Evolutionary conservation across 208 protist species (phyloP).

Genomic region (Leishmania guyanensis): DNA sequence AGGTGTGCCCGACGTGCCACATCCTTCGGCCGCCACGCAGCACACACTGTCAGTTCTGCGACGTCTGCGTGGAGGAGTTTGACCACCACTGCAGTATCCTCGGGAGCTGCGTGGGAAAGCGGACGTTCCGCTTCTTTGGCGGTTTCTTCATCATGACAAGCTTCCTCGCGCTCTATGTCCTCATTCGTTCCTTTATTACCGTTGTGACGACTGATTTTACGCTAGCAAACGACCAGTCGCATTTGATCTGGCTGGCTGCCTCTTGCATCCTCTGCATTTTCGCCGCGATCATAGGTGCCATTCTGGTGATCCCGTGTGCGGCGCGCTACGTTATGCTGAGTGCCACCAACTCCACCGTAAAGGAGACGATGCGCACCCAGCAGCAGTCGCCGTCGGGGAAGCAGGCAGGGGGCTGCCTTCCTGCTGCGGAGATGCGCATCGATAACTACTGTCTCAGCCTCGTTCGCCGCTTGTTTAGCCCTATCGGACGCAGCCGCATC

Average conservation of each 20-base stretch:
- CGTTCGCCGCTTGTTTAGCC: conserved; percentile 46
- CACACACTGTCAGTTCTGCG: conserved; percentile 80
- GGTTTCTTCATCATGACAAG: conserved; percentile 68
- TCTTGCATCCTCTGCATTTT: conserved; percentile 30
- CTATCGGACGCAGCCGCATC: conserved; percentile 50
- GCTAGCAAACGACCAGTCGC: conserved; percentile 6
- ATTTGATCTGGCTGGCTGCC: conserved; percentile 31
- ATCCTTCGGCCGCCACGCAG: conserved; percentile 78
- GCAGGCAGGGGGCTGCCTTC: conserved; percentile 5
- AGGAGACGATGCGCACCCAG: conserved; percentile 35
- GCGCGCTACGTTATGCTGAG: conserved; percentile 49
- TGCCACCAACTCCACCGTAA: conserved; percentile 51
- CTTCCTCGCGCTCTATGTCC: conserved; percentile 43
- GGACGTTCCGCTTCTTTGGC: conserved; percentile 85
- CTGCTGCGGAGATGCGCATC: conserved; percentile 23
- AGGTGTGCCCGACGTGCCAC: conserved; percentile 83
- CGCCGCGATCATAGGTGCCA: conserved; percentile 16
- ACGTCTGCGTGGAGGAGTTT: conserved; percentile 86
- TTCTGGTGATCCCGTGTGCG: conserved; percentile 39
- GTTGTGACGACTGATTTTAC: conserved; percentile 27
- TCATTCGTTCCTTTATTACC: conserved; percentile 46
- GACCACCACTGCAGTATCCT: conserved; percentile 87
- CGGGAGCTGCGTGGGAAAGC: conserved; percentile 76
- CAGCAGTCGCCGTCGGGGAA: conserved; percentile 12
- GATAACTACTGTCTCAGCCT: conserved; percentile 41